Conservation (phyloP, 2,329 filamentous ascomycete species). For the Cephalotrichum gorgonifer region DNA sequence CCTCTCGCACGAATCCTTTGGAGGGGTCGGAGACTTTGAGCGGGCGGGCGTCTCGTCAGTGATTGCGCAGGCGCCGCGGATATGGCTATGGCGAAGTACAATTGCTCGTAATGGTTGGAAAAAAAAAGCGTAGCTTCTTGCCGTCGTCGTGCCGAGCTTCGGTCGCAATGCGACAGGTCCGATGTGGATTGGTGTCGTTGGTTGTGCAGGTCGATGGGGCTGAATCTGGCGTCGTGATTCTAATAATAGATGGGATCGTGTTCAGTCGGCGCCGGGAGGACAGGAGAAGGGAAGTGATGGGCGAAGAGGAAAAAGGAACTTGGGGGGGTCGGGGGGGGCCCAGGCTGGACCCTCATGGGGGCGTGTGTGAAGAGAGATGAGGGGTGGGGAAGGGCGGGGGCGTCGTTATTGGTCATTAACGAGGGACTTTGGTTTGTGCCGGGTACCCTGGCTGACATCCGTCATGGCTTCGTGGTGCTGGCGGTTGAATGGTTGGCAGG, state of each 20-base stretch:
- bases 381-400: background rate
- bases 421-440: background rate
- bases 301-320: constrained; percentile 7
- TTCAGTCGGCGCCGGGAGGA: constrained; percentile 21
- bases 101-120: background rate
- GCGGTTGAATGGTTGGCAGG: no score
- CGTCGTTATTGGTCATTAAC: background rate
- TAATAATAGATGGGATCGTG: constrained; percentile 41
- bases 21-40: no score
- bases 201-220: constrained; percentile 24
- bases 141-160: background rate
- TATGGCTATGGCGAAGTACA: no score
- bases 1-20: no score
- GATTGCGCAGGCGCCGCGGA: no score
- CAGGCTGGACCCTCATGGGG: background rate
- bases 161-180: constrained; percentile 3
- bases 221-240: constrained; percentile 40
- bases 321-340: background rate
- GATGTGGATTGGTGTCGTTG: constrained; percentile 7
- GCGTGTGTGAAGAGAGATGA: background rate
- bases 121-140: background rate
- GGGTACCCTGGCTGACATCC: background rate
- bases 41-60: no score
- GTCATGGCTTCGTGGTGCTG: no score
- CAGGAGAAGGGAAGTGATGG: constrained; percentile 12